These are phyloP conservation scores for Spirogloea muscicola DNA, from an alignment of 139 green algal genomes.

Conservation along the genomic window DNA sequence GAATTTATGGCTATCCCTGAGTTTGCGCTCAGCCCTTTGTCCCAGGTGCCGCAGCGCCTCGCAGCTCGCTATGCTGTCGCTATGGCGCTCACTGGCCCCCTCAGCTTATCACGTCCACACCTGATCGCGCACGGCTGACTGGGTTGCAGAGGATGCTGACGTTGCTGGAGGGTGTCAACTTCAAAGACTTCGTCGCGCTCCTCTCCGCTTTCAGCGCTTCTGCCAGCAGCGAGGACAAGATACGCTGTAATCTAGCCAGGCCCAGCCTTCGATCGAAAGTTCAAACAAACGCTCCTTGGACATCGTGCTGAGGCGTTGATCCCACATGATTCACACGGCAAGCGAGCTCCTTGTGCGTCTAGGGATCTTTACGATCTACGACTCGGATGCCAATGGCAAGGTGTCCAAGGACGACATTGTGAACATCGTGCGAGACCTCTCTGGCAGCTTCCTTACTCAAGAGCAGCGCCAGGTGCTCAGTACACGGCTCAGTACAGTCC, in stretches of 20 bases:
- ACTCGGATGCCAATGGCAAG: slow-evolving; percentile 26
- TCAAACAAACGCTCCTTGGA: too few species aligned
- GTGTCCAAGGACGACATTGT: slow-evolving; percentile 19
- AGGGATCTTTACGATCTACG: slow-evolving; percentile 43
- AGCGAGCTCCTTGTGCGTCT: too few species aligned
- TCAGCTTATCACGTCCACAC: not conserved
- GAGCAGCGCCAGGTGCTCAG: slow-evolving; percentile 32
- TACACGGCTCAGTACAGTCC: too few species aligned
- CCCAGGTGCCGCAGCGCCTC: slow-evolving; percentile 42
- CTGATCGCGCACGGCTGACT: not conserved
- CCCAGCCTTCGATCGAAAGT: too few species aligned
- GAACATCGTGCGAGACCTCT: slow-evolving; percentile 26
- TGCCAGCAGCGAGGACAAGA: slow-evolving; percentile 66
- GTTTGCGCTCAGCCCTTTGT: slow-evolving; percentile 91
- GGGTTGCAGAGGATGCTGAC: slow-evolving; percentile 58
- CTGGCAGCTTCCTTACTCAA: slow-evolving; percentile 28
- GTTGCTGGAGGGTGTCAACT: slow-evolving; percentile 86
- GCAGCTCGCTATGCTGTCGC: too few species aligned
- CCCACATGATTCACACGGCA: too few species aligned
- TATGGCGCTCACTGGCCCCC: not conserved
- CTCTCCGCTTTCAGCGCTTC: slow-evolving; percentile 71
- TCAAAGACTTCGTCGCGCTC: slow-evolving; percentile 79
- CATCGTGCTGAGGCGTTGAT: too few species aligned
- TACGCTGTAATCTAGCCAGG: slow-evolving; percentile 56
- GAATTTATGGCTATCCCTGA: slow-evolving; percentile 90